Evolutionary conservation across 1,284 basidiomycete species (phyloP), one percentile per base, ranked within the genome.

Genomic region (Ganoderma sinense): DNA sequence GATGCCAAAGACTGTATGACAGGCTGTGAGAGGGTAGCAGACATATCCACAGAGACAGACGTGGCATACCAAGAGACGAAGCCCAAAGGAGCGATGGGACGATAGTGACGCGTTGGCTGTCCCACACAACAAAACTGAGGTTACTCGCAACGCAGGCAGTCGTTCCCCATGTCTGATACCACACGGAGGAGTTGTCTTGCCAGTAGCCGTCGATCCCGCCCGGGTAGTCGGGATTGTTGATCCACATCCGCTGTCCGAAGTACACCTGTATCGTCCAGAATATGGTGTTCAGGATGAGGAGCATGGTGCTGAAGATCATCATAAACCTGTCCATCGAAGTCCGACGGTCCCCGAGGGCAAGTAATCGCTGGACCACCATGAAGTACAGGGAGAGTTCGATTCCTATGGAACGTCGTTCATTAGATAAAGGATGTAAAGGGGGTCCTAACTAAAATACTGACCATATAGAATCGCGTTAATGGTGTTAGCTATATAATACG

Each of bases 161-260:
- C 4, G 65, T 69, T 2, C 71, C 74, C 74, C 71, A 72, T 8
- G 69, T 73, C 65, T 73, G 67, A 62, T 75, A 75, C 74, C 74
- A 75, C 8, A 73, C 71, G 0, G 72, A 69, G 4, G 68, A 66
- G 45, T 65, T 58, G 18, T 61, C 68, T 7, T 14, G 53, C 56
- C 65, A 63, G 33, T 71, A 73, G 14, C 68, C 70, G 29, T 68
- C 69, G 16, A 58, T 55, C 20, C 74, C 74, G 26, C 71, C 74
- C 1, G 74, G 72, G 39, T 69, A 75, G 66, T 73, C 65, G 18
- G 65, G 56, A 45, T 73, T 69, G 39, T 61, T 48, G 56, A 73
- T 72, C 69, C 72, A 75, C 72, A 72, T 72, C 66, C 67, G 65
- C 62, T 75, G 56, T n/a, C 74, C 74, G 40, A 75, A 75, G 51